Evolutionary conservation across 1,284 basidiomycete genomes (phyloP), one percentile per base, ranked within the genome.

Genomic region (Ganoderma lingzhi): DNA sequence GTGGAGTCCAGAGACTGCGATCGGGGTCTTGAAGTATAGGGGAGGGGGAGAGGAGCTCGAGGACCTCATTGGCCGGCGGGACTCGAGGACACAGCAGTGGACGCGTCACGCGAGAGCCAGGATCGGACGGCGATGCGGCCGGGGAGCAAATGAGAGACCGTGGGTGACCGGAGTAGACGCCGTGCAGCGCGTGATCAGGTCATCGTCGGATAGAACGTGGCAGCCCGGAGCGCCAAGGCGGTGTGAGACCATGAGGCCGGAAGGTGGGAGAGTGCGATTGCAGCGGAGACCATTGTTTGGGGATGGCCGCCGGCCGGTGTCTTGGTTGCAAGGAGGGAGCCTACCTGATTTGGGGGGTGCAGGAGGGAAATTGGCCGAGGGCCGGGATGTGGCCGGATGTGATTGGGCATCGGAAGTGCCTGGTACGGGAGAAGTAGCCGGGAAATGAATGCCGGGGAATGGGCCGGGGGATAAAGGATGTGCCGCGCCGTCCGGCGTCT

Each of bases 61-160:
- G 23, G 23, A 23, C 23, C 23, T 23, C 23, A 23, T 23, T 23
- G 37, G 51, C 23, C 51, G 23, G 53, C 53, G 53, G 32, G 53
- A 55, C 23, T 23, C 23, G 53, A 55, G n/a, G 19, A 23, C 23
- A 12, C 23, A 23, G 23, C 23, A 23, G 23, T 23, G 23, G 6
- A 5, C 37, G 30, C 12, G 17, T 39, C 17, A 6, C 17, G 12
- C n/a, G 32, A 37, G n/a, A 60, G 5, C 35, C 39, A 32, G 37
- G 37, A 41, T 23, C 19, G 58, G 58, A 19, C 30, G 45, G 45
- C 45, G 45, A 23, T 48, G 58, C 39, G 62, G 65, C 67, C 69
- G 71, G 71, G 69, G 63, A 72, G 71, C 71, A 72, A 69, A 72
- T 70, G 70, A 72, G 59, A 72, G 71, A 61, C 69, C 71, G 71